Percentiles rank a stretch among this genome's conserved stretches.
These are phyloP conservation scores for Microstegium vimineum DNA, from an alignment of 176 grass and related monocot species.

Conservation along the genomic window DNA sequence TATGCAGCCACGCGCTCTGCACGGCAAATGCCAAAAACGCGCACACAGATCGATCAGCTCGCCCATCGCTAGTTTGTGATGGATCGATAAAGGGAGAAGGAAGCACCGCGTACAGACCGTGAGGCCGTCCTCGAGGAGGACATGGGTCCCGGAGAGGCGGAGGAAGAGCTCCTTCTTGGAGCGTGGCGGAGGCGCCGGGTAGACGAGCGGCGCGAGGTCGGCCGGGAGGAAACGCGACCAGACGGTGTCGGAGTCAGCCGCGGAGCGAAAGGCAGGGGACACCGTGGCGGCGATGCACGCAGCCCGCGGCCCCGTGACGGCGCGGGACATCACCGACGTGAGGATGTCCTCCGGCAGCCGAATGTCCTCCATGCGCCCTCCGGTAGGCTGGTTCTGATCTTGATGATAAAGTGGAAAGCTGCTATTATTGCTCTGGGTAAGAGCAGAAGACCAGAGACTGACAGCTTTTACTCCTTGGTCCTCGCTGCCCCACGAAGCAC, in stretches of 20 bases:
- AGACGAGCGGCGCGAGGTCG: not conserved
- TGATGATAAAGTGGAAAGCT: no score
- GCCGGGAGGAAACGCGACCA: slow-evolving; percentile 9
- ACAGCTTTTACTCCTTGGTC: no score
- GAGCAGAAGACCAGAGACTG: no score
- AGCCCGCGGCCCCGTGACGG: not conserved
- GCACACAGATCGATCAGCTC: not conserved
- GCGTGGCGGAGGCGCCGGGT: not conserved
- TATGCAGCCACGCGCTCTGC: slow-evolving; percentile 53
- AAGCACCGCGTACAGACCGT: not conserved
- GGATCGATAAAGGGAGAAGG: no score
- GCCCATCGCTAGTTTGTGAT: no score
- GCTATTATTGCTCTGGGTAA: no score
- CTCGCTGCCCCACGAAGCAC: no score
- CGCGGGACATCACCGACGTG: not conserved
- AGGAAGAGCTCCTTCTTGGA: slow-evolving; percentile 40
- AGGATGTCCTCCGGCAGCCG: not conserved
- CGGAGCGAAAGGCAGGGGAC: slow-evolving; percentile 9
- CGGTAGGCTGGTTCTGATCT: no score
- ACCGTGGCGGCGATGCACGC: slow-evolving; percentile 15
- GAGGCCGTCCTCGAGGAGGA: slow-evolving; percentile 2
- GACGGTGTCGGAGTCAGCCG: slow-evolving; percentile 30
- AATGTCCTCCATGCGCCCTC: not conserved
- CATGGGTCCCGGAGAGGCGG: slow-evolving; percentile 5
- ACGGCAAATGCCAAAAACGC: no score